Evolutionary conservation across 345 rosid species (phyloP).

Genomic region (Theobroma cacao): DNA sequence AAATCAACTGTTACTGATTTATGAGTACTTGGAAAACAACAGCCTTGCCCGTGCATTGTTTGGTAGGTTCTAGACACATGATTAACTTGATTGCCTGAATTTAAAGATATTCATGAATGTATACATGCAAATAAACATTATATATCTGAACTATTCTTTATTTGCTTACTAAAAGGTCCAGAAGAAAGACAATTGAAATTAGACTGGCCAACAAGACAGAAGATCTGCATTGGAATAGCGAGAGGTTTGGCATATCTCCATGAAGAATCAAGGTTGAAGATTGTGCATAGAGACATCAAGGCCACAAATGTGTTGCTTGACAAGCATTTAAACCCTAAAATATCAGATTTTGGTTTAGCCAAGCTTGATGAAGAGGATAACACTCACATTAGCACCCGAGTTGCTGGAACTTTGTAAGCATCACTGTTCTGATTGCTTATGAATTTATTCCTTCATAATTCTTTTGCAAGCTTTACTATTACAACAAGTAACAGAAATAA

Average conservation of each 20-base stretch:
- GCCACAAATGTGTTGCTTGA: conserved; percentile 50
- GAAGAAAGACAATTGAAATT: conserved; percentile 29
- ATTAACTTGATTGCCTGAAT: not conserved
- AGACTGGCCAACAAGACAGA: conserved; percentile 40
- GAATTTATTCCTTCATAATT: not conserved
- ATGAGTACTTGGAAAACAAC: conserved; percentile 49
- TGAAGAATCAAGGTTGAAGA: conserved; percentile 48
- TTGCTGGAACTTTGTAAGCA: conserved; percentile 49
- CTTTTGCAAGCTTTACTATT: not conserved
- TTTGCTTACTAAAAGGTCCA: conserved; percentile 20
- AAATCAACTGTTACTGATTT: conserved; percentile 36
- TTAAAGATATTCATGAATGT: not conserved
- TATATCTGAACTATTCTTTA: not conserved
- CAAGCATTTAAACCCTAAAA: conserved; percentile 35
- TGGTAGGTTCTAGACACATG: conserved; percentile 22
- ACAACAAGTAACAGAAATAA: no score
- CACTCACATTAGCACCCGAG: conserved; percentile 47
- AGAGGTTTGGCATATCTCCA: conserved; percentile 46
- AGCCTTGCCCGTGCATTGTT: conserved; percentile 38
- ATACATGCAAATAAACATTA: not conserved
- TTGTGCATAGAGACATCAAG: conserved; percentile 52
- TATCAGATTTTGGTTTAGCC: conserved; percentile 50
- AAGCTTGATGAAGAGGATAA: conserved; percentile 49
- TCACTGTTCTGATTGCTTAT: not conserved
- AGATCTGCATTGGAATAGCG: conserved; percentile 49